phyloP scores from a whole-genome alignment of 495 filamentous ascomycete species.

The Xylaria grammica region DNA sequence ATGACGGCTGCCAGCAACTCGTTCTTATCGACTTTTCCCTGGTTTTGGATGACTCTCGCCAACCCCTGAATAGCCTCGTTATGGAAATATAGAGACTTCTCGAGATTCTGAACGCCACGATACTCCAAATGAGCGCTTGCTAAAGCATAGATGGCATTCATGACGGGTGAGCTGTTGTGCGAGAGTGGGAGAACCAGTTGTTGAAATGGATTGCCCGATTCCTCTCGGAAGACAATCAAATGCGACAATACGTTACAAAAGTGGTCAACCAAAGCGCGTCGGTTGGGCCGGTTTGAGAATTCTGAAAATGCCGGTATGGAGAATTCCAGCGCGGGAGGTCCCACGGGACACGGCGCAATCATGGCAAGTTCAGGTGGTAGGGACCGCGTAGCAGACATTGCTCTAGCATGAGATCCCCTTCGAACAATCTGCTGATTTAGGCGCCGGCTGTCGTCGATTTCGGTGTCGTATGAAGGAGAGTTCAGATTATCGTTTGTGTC shows the following conservation, averaged over 20 bases:
- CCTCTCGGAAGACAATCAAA: slow-evolving; percentile 67
- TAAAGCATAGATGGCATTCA: slow-evolving; percentile 64
- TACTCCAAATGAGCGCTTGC: slow-evolving; percentile 65
- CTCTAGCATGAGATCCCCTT: slow-evolving; percentile 25
- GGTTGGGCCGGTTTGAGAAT: slow-evolving; percentile 59
- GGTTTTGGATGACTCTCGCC: slow-evolving; percentile 60
- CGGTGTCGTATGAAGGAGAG: slow-evolving; percentile 25
- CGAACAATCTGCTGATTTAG: slow-evolving; percentile 25
- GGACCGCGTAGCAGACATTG: slow-evolving; percentile 33
- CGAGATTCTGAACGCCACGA: slow-evolving; percentile 57
- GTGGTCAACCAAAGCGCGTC: slow-evolving; percentile 62
- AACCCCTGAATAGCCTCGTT: slow-evolving; percentile 63
- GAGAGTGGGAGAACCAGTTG: slow-evolving; percentile 65
- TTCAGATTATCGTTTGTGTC: slow-evolving; percentile 6
- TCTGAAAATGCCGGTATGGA: slow-evolving; percentile 58
- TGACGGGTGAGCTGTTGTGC: slow-evolving; percentile 55
- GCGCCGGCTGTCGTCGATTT: slow-evolving; percentile 11
- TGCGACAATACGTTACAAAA: slow-evolving; percentile 68
- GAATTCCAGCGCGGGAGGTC: slow-evolving; percentile 57
- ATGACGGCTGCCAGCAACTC: slow-evolving; percentile 67
- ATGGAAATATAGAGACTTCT: slow-evolving; percentile 64
- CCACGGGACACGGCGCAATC: slow-evolving; percentile 54
- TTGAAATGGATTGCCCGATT: slow-evolving; percentile 66
- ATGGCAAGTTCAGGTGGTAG: slow-evolving; percentile 45
- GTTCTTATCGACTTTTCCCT: slow-evolving; percentile 54